Evolutionary conservation across 2,329 filamentous ascomycete genomes (phyloP), one percentile per base, ranked within the genome.

Genomic region (Alternaria sp.): DNA sequence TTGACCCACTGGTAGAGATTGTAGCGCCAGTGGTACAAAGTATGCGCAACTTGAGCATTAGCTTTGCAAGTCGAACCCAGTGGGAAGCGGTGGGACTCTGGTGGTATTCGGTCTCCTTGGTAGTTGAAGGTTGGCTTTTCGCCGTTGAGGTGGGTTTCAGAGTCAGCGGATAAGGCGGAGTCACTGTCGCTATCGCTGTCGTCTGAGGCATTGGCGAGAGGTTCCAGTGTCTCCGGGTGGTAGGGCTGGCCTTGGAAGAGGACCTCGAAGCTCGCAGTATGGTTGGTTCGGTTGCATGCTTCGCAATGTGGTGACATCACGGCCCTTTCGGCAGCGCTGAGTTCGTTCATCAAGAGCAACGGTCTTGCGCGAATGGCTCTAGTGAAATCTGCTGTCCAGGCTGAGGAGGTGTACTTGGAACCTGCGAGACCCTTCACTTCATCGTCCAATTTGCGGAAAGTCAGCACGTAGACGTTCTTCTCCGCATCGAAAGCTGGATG

Each of bases 1-100:
- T 90, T 83, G 0, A 94, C 89, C 86, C 87, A 92, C 67, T 90
- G 85, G 73, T 92, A 90, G n/a, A 95, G 87, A 49, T 89, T 87
- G 63, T 87, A 87, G 60, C 90, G 90, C 92, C 92, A 94, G 79
- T 96, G 92, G 5, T 88, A 85, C 4, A 95, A 84, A 1, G 85
- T 86, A 73, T 95, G 92, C 0, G 91, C 90, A 43, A 89, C 89
- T 67, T 88, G 84, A 0, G 92, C 91, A 68, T 90, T 90, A 30
- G 81, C 80, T 72, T 85, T 87, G 81, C 89, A 92, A 63, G 75
- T 78, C 5, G 64, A 69, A 30, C 77, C 77, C 2, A 79, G 66
- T 1, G 72, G 70, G 64, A 79, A 79, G 50, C 63, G 58, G 15
- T 73, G 72, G 15, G 66, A 70, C 28, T 72, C 74, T 1, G 76